Percentiles rank a stretch among this genome's conserved stretches.
These are phyloP conservation scores for Filosporella fistucella DNA, from an alignment of 495 filamentous ascomycete genomes.

Conservation along the genomic window DNA sequence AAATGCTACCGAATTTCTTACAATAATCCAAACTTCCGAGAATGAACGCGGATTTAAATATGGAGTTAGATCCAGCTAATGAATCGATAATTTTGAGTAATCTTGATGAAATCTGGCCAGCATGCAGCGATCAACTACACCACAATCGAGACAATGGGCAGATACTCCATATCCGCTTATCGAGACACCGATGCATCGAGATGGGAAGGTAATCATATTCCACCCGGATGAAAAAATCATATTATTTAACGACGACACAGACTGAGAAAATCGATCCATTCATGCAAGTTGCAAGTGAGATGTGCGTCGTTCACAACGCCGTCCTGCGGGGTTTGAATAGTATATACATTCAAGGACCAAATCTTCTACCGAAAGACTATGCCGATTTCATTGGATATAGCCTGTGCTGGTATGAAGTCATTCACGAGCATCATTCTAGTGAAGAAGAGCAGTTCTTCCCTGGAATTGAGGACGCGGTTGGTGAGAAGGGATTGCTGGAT, in stretches of 20 bases:
- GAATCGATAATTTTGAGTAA: not conserved
- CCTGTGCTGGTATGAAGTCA: conserved; percentile 22
- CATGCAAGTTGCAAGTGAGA: conserved; percentile 1
- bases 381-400: conserved; percentile 31
- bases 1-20: not conserved
- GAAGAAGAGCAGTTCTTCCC: conserved; percentile 27
- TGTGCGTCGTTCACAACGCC: conserved; percentile 20
- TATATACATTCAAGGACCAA: conserved; percentile 27
- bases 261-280: conserved; percentile 1
- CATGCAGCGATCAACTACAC: not conserved
- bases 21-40: not conserved
- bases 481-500: conserved; percentile 25
- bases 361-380: conserved; percentile 17
- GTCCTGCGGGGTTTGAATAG: conserved; percentile 28
- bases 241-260: not conserved
- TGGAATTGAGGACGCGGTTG: conserved; percentile 28
- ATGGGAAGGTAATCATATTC: conserved; percentile 2
- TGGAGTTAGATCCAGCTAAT: not conserved
- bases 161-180: conserved; percentile 3
- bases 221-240: no score
- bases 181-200: conserved; percentile 1
- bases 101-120: not conserved
- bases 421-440: conserved; percentile 27
- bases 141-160: conserved; percentile 1
- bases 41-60: not conserved